Base-by-base conservation (phyloP, 176 grass and related monocot genomes). In the Pharus latifolius region DNA sequence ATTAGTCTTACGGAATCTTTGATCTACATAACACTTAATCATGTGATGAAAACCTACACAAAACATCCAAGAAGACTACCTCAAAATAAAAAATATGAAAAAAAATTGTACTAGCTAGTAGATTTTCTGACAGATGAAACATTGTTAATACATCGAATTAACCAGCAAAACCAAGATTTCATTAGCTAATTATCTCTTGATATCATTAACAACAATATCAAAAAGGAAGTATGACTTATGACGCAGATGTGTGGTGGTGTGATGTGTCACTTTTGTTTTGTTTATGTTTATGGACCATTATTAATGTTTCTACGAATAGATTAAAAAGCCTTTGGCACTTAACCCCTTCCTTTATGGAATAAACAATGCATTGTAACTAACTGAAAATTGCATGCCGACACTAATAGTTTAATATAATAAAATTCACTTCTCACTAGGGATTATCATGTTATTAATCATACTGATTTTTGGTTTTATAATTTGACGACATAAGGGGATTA, bases 361-460 rank as follows among this genome's bases (percentile, higher is more conserved):
- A 80, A 80, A 56, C 34, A 80, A 55, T 25, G 28, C 55, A 34
- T 54, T 29, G 38, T 28, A 67, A 44, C 75, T 56, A 79, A 84
- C 82, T 60, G 65, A 74, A 79, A 84, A 59, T 73, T 67, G 5
- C 3, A 50, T 74, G 35, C 69, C 60, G 60, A 61, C 52, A 73
- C 42, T 25, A 35, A 50, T 54, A 78, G 48, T 74, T 82, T 80
- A 84, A 84, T n/a, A 25, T 13, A 67, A 32, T n/a, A n/a, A n/a
- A n/a, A n/a, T n/a, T n/a, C n/a, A n/a, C n/a, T n/a, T n/a, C n/a
- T n/a, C n/a, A n/a, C n/a, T n/a, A n/a, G n/a, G n/a, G n/a, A n/a
- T n/a, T 60, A 75, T 80, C 77, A 85, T 80, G 70, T 76, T 80
- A 80, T 70, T 85, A 80, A 85, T 85, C 77, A 85, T 80, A 49